These are phyloP conservation scores for Nothophoma quercina DNA, from an alignment of 2,329 filamentous ascomycete species.

Conservation along the genomic window DNA sequence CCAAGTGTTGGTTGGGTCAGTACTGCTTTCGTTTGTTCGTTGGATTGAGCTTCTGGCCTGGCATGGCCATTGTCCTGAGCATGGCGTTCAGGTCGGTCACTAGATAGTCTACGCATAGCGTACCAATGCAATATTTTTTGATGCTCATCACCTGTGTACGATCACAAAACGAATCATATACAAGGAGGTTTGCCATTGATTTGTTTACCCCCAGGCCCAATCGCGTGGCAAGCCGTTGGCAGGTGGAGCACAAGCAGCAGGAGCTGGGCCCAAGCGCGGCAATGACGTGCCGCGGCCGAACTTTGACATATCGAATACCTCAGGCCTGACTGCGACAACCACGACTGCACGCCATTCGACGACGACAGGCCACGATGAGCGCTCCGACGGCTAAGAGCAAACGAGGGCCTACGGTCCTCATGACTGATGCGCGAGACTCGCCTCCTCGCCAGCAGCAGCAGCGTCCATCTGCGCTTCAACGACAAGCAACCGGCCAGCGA, in stretches of 20 bases:
- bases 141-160: background rate
- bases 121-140: background rate
- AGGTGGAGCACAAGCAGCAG: constrained; percentile 17
- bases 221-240: constrained; percentile 10
- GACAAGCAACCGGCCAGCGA: constrained; percentile 62
- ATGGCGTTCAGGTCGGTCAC: constrained; percentile 9
- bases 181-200: too few species aligned
- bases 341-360: background rate
- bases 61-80: background rate
- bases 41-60: constrained; percentile 3
- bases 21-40: constrained; percentile 20
- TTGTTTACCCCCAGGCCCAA: too few species aligned
- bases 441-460: constrained; percentile 35
- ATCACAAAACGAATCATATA: too few species aligned
- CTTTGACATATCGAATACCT: constrained; percentile 9
- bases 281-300: constrained; percentile 20
- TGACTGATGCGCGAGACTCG: constrained; percentile 65
- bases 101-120: constrained; percentile 12
- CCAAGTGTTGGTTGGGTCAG: background rate
- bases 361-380: constrained; percentile 35
- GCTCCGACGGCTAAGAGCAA: constrained; percentile 47
- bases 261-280: constrained; percentile 1
- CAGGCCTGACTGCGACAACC: background rate
- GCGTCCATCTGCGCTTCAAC: constrained; percentile 35
- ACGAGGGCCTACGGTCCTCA: constrained; percentile 51